Evolutionary conservation across 1,284 basidiomycete species (phyloP), one percentile per base, ranked within the genome.

Genomic region (Rugosomyces carneus): DNA sequence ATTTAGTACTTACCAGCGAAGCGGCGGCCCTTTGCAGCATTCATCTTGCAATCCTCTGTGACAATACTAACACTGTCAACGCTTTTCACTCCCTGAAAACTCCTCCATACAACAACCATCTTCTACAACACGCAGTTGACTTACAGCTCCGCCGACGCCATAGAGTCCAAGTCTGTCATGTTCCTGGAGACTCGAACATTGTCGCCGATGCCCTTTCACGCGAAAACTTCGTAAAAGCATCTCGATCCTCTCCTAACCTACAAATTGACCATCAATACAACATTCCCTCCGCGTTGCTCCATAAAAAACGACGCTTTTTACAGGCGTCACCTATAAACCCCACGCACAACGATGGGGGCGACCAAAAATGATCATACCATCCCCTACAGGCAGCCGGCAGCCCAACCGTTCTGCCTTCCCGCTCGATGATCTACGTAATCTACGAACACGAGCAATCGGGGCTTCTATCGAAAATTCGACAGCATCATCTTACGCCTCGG

Each of bases 21-120:
- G 4, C 29, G 29, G 3, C 4, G n/a, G n/a, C n/a, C n/a, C n/a
- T n/a, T n/a, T n/a, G n/a, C n/a, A n/a, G n/a, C n/a, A 31, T n/a
- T 11, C 29, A n/a, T 31, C 3, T 31, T 31, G 8, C 13, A 6
- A 31, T 11, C 11, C 18, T 23, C 4, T 3, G 16, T 0, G 67
- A 73, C 53, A 71, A 62, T 48, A 20, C 42, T 0, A 68, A 69
- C 54, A 60, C 62, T 0, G 62, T 69, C 2, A 45, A 61, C 18
- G 59, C 69, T 1, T 72, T 72, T 53, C 51, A 58, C 42, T 50
- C 60, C 0, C 43, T 72, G 27, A 51, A 9, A 0, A 3, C 11
- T 0, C 60, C 59, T 0, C 5, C n/a, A 0, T 69, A 64, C 43
- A 68, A 69, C 47, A 26, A 18, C 36, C 0, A 48, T 71, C 8